Evolutionary conservation across 2,329 filamentous ascomycete genomes (phyloP), one percentile per base, ranked within the genome.

Genomic region (Neopestalotiopsis rosae): DNA sequence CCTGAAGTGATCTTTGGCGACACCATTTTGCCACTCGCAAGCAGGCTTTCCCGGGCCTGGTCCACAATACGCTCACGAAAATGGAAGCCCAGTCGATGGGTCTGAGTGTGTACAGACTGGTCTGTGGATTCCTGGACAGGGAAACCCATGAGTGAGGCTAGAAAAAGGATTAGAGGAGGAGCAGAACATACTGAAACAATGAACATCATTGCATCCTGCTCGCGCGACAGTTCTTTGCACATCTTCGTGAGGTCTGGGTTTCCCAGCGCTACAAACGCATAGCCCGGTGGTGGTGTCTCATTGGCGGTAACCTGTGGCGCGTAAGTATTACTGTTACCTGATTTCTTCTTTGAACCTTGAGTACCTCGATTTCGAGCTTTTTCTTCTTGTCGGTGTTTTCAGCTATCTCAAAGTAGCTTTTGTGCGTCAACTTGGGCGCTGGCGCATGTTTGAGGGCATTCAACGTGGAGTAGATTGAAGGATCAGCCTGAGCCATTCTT

Each of bases 161-260:
- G 42, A 59, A 14, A 17, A 45, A 59, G 20, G 12, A 34, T 9
- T 42, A 49, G 32, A 1, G 62, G 17, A 7, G n/a, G 28, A 14
- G 10, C 13, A 28, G 3, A 38, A 79, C 87, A 73, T 83, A 90
- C 89, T 74, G 89, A 89, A 62, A 92, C 89, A 69, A 91, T 90
- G 73, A 90, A 91, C 17, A 91, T 87, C 86, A 90, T 88, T 59
- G 88, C 88, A 73, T 85, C 89, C 65, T 83, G 82, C 72, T 90
- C 87, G 71, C 90, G 84, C 1, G 89, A 91, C 24, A 91, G 77
- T 73, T 91, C 89, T 78, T 91, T 91, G 82, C 90, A 92, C 58
- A 83, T 80, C 67, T 81, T 82, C 5, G 89, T 91, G 74, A 92
- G 79, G 70, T 86, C 82, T 28, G 89, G 89, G 71, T 91, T 87